These are phyloP conservation scores for Hanseniaspora valbyensis DNA, from an alignment of 805 yeast genomes.

Conservation along the genomic window DNA sequence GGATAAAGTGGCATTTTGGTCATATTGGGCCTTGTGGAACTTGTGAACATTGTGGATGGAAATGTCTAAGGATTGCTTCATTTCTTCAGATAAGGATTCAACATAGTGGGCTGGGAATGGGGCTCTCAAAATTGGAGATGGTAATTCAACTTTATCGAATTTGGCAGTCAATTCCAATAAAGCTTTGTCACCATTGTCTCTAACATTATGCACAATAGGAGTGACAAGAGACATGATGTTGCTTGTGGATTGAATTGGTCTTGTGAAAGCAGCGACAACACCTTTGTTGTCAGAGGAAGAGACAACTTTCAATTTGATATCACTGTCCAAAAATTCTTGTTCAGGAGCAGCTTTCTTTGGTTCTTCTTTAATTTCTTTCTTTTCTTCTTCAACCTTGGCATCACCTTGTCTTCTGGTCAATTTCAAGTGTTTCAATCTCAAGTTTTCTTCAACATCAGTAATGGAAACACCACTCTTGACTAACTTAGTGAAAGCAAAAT, in stretches of 20 bases:
- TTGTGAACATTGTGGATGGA: constrained; percentile 79
- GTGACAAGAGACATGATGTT: constrained; percentile 86
- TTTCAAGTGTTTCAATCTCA: constrained; percentile 72
- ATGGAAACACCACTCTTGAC: constrained; percentile 68
- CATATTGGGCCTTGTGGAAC: constrained; percentile 82
- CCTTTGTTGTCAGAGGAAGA: constrained; percentile 27
- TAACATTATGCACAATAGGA: constrained; percentile 77
- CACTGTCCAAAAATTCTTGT: constrained; percentile 25
- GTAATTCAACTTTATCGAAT: constrained; percentile 73
- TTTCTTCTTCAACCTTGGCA: constrained; percentile 58
- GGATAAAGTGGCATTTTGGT: constrained; percentile 55
- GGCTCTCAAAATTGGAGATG: constrained; percentile 66
- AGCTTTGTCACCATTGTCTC: constrained; percentile 71
- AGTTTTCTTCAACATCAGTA: constrained; percentile 70
- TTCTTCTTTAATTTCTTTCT: constrained; percentile 19
- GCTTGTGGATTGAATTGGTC: constrained; percentile 93
- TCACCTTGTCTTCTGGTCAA: constrained; percentile 92
- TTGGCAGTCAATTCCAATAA: constrained; percentile 79
- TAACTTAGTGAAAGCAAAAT: constrained; percentile 64
- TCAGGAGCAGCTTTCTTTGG: constrained; percentile 20
- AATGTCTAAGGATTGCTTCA: constrained; percentile 76
- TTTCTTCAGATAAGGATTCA: constrained; percentile 57
- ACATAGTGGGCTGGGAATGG: constrained; percentile 77
- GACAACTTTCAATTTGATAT: constrained; percentile 24
- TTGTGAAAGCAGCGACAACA: constrained; percentile 54